Percentiles rank a stretch among this genome's conserved stretches.
Evolutionary conservation across 176 grass and related monocot species (phyloP).

Genomic region (Rhynchospora tenuis): DNA sequence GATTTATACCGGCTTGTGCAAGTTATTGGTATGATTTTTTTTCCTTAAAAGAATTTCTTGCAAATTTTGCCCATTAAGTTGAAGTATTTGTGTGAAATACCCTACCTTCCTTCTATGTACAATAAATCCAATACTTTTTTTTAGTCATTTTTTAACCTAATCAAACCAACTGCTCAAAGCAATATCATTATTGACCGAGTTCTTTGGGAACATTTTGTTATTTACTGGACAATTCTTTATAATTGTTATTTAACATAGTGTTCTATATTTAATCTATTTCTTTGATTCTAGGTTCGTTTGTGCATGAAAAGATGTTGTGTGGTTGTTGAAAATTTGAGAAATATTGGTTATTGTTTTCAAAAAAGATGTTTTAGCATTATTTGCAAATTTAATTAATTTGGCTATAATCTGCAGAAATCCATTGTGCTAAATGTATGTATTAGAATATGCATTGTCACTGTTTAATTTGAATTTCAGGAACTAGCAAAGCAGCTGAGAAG

Average conservation of each 20-base stretch:
- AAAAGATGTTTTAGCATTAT: not conserved
- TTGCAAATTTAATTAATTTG: not conserved
- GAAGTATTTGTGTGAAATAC: not conserved
- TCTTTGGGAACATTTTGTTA: not conserved
- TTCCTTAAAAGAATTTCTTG: not conserved
- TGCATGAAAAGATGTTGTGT: not conserved
- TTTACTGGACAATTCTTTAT: not conserved
- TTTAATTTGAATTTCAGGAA: constrained; percentile 54
- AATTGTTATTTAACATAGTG: not conserved
- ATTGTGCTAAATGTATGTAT: not conserved
- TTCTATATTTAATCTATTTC: not conserved
- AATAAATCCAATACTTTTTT: not conserved
- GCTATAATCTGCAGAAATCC: not conserved
- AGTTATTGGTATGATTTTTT: constrained; percentile 78
- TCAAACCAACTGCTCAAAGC: not conserved
- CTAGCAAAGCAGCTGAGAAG: constrained; percentile 54
- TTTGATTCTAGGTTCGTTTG: constrained; percentile 1
- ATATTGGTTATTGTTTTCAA: constrained; percentile 4
- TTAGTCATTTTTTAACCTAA: not conserved
- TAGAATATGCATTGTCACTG: constrained; percentile 12
- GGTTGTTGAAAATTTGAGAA: not conserved
- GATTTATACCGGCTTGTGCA: constrained; percentile 95
- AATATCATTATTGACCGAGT: not conserved
- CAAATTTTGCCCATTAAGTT: not conserved
- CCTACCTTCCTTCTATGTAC: not conserved